Base-by-base conservation (phyloP, 176 grass and related monocot genomes). In the Oryza punctata region DNA sequence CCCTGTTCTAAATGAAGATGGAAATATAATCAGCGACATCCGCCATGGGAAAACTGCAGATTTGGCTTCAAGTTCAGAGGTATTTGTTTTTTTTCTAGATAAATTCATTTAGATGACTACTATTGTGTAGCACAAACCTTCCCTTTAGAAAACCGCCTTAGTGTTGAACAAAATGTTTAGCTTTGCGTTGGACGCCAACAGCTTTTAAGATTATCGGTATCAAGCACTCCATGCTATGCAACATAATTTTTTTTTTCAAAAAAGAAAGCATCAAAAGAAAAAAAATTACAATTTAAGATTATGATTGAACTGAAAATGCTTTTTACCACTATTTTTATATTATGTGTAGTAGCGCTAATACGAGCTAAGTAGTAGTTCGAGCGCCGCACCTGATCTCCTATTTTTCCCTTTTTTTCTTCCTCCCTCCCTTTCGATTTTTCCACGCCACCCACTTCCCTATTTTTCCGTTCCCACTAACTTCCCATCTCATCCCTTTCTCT, bases 1-100 rank as follows among this genome's bases (percentile, higher is more conserved):
- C 70, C 91, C 89, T 70, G 73, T 98, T 91, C 49, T 96, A 61
- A 96, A 92, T 50, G 93, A 98, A 81, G 96, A 98, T 85, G 96
- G 96, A 78, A 87, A 92, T 87, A 45, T 89, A 29, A 91, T 93
- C 64, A 88, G 78, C 78, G 91, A 94, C 81, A 74, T 78, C 80
- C 80, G 65, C 21, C 38, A 75, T 86, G 79, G 65, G 85, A 92
- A 95, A 94, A 82, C 71, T 72, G 74, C 84, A 83, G 89, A 90
- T 77, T 70, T 78, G 15, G 59, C 79, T 77, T 75, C 82, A 65
- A 38, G 57, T 88, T 73, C 89, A 25, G 93, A 92, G 96, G 96
- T 98, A 92, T 70, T 73, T 82, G 1, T 45, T 35, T 91, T 35
- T 91, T 23, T 15, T 52, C 46, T 24, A 50, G 16, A 73, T 81